Conservation (phyloP, 768 basidiomycete species). For the Lentinula raphanica region DNA sequence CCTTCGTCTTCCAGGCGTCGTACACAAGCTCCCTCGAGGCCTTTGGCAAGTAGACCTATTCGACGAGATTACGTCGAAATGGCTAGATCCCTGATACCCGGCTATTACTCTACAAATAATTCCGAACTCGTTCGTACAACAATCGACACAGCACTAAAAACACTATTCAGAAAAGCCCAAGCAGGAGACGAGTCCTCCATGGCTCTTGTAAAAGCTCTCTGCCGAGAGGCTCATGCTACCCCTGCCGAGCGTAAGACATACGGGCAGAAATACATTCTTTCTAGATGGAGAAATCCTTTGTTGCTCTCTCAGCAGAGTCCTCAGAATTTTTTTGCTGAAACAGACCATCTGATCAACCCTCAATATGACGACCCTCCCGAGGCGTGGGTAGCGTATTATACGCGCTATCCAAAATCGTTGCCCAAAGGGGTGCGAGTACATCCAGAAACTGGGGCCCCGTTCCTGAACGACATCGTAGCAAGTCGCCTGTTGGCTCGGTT, state of each 20-base stretch:
- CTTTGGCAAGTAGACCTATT: background rate
- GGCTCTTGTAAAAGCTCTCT: background rate
- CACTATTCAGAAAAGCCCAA: background rate
- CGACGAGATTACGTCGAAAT: background rate
- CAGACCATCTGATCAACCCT: background rate
- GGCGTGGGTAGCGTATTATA: background rate
- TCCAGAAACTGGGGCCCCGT: background rate
- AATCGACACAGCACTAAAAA: background rate
- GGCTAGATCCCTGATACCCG: background rate
- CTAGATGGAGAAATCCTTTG: background rate
- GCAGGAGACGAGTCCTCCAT: background rate
- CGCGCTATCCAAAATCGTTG: background rate
- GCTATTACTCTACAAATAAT: background rate
- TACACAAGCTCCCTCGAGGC: no score
- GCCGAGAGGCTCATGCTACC: conserved; percentile 1
- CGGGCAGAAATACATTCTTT: background rate
- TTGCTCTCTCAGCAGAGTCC: background rate
- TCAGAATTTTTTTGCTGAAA: background rate
- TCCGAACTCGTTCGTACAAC: background rate
- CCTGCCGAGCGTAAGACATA: background rate
- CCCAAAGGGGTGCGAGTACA: background rate
- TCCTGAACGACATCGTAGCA: background rate
- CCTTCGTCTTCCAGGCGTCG: background rate
- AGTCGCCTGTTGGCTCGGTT: background rate
- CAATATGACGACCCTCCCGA: background rate